Evolutionary conservation across 441 rosid genomes (phyloP), one percentile per base, ranked within the genome.

Genomic region (Erodium moschatum): DNA sequence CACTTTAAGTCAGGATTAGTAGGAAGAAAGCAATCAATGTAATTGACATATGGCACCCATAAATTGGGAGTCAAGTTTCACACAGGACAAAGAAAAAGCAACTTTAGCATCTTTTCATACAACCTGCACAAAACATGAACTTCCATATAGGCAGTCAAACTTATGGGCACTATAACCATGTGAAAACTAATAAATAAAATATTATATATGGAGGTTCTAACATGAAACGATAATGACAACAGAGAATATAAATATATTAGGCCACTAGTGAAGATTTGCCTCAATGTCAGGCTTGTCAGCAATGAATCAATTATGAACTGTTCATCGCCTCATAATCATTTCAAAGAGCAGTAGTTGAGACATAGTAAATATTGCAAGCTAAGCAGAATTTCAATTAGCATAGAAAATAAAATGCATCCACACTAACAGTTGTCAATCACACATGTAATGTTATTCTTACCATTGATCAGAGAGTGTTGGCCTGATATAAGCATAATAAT

Each of bases 391-490:
- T 29, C 33, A 29, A 29, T 29, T 29, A 29, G 33, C 4, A 29
- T 29, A 29, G 2, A 29, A 29, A 44, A 5, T 19, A 48, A 15
- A 7, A 64, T 31, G 10, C 52, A 64, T n/a, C 24, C 24, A 61
- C 48, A 10, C 18, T 29, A 29, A 29, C 10, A 29, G 40, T 24
- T 6, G 50, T 1, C 52, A 10, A 42, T 27, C 16, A 2, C 42
- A n/a, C 29, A 27, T n/a, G 35, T 31, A 21, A 18, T 1, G 73
- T 16, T 31, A 65, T 58, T 44, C 81, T 65, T 79, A 91, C 96
- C 97, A 91, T 74, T 86, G 93, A 72, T 91, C 93, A 76, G 96
- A 81, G 38, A 91, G 91, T 8, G 92, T 89, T 24, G 97, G 97
- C 76, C 97, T 80, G 64, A 91, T 91, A 72, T 85, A 91, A 67